Evolutionary conservation across 1,139 yeast genomes (phyloP).

Genomic region (Candida smagusa): DNA sequence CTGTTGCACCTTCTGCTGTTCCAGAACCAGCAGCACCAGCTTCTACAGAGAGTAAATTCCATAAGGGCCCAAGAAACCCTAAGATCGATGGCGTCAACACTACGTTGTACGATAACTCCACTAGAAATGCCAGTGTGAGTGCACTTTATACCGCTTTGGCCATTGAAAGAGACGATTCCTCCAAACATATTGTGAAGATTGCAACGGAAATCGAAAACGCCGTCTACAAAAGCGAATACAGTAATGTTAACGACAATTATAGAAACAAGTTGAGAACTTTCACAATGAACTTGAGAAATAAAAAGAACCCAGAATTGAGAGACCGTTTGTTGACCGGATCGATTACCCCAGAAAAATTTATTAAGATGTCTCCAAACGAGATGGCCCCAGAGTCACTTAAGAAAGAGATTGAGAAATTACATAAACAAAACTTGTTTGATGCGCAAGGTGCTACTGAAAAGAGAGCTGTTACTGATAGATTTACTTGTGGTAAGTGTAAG

Average conservation of each 20-base stretch:
- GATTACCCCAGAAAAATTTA: slow-evolving; percentile 61
- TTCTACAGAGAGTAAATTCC: slow-evolving; percentile 19
- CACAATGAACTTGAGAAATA: slow-evolving; percentile 82
- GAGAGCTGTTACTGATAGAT: slow-evolving; percentile 93
- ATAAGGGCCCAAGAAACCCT: slow-evolving; percentile 64
- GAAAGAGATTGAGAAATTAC: slow-evolving; percentile 80
- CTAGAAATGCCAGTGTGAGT: slow-evolving; percentile 80
- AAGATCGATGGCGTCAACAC: slow-evolving; percentile 77
- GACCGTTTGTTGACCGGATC: slow-evolving; percentile 63
- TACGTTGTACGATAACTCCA: slow-evolving; percentile 63
- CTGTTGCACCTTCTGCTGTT: slow-evolving; percentile 8
- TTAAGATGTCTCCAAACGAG: slow-evolving; percentile 84
- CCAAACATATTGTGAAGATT: slow-evolving; percentile 52
- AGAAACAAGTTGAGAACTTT: slow-evolving; percentile 79
- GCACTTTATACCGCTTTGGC: slow-evolving; percentile 90
- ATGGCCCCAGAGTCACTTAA: slow-evolving; percentile 90
- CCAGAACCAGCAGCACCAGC: slow-evolving; percentile 12
- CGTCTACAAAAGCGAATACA: slow-evolving; percentile 59
- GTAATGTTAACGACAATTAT: slow-evolving; percentile 56
- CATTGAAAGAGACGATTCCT: slow-evolving; percentile 60
- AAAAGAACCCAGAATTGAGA: slow-evolving; percentile 83
- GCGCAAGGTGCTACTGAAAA: slow-evolving; percentile 99
- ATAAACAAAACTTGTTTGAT: slow-evolving; percentile 85
- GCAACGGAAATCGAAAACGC: slow-evolving; percentile 74
- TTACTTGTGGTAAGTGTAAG: slow-evolving; percentile 96